Evolutionary conservation across 192 early-diverging fungal genomes (phyloP), one percentile per base, ranked within the genome.

Genomic region (Coemansia sp.): DNA sequence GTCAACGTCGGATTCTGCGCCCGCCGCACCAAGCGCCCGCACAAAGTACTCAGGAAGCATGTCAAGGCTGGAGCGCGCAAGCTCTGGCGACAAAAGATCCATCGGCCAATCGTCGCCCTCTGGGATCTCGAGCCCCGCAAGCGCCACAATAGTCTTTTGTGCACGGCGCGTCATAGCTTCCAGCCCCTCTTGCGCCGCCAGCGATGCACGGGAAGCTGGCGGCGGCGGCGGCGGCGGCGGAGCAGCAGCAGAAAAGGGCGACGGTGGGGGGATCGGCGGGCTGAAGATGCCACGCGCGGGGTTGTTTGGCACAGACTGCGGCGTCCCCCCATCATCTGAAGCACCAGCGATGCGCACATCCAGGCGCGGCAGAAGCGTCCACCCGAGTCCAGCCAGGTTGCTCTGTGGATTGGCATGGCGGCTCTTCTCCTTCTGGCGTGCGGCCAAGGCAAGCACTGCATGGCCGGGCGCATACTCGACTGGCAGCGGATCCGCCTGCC

Each of bases 1-100:
- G 9, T 75, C 77, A 34, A 82, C 53, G n/a, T 82, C 79, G 5
- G 74, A 76, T 38, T 76, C 66, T 16, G 64, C 65, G 9, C 21
- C 33, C 10, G 23, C 38, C 14, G 53, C 56, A 11, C 33, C 4
- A 14, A 11, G 14, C 30, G 41, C 20, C 10, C 20, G 56, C 57
- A 67, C 26, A 41, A 68, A 48, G 30, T 64, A 60, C 0, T 55
- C 61, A 24, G 74, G 67, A 26, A 76, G 44, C 53, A 68, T 43
- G 6, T 66, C 66, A 4, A 62, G 16, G 24, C 69, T 62, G 46
- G 36, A 59, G 1, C 46, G 67, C 12, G 57, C 60, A 63, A 76
- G 30, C 16, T 20, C 71, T 2, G 74, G 68, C 21, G 70, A 46
- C 69, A 81, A 16, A 21, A 55, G 44, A 0, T 55, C 53, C 0